These are phyloP conservation scores for Leccinum arenicola DNA, from an alignment of 768 basidiomycete species.

Conservation along the genomic window DNA sequence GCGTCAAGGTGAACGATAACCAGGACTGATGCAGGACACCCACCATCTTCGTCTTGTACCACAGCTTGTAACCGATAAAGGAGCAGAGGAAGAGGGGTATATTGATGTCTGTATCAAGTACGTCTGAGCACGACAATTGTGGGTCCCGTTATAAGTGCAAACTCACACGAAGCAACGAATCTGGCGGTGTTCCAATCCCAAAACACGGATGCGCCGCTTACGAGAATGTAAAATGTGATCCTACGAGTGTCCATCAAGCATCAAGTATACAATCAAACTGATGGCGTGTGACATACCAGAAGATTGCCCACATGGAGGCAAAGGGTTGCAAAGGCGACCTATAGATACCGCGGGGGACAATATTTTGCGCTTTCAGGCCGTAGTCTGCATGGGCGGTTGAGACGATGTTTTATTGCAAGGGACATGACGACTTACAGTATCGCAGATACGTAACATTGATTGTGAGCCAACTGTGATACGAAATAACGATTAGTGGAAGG, in stretches of 20 bases:
- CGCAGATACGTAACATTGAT: slow-evolving; percentile 72
- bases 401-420: slow-evolving; percentile 33
- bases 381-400: slow-evolving; percentile 4
- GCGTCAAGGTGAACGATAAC: neutral
- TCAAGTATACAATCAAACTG: slow-evolving; percentile 2
- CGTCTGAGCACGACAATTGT: neutral
- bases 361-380: slow-evolving; percentile 36
- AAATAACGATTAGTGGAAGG: slow-evolving; percentile 44
- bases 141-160: neutral
- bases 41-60: slow-evolving; percentile 22
- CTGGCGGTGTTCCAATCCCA: slow-evolving; percentile 54
- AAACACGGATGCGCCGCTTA: slow-evolving; percentile 59
- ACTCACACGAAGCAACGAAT: slow-evolving; percentile 46
- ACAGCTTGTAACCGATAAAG: slow-evolving; percentile 44
- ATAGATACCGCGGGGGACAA: slow-evolving; percentile 63
- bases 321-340: slow-evolving; percentile 61
- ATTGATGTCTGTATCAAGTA: slow-evolving; percentile 34
- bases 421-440: slow-evolving; percentile 49
- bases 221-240: slow-evolving; percentile 50
- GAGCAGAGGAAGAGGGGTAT: slow-evolving; percentile 43
- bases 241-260: neutral
- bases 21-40: neutral
- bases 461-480: slow-evolving; percentile 50
- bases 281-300: slow-evolving; percentile 50
- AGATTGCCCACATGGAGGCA: slow-evolving; percentile 68